phyloP scores from a whole-genome alignment of 1,139 yeast genomes.

The Maudiozyma humilis region DNA sequence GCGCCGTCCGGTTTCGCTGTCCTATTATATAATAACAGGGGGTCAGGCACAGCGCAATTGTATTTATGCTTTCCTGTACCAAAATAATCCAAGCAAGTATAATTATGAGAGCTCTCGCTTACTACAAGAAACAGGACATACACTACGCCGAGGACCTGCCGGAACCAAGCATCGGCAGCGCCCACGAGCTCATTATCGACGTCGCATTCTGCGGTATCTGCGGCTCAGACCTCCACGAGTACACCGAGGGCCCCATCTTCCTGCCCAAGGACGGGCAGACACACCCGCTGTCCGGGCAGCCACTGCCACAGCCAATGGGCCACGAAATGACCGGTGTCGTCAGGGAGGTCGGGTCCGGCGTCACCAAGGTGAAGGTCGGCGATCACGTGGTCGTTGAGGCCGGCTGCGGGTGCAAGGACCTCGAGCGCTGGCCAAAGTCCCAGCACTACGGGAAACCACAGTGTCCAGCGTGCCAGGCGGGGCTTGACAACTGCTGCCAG shows the following conservation, averaged over 20 bases:
- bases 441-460: slow-evolving; percentile 16
- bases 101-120: slow-evolving; percentile 40
- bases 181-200: slow-evolving; percentile 39
- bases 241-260: slow-evolving; percentile 41
- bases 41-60: too few relatives aligned
- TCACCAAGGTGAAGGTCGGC: slow-evolving; percentile 31
- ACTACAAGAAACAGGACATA: slow-evolving; percentile 37
- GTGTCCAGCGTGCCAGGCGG: slow-evolving; percentile 40
- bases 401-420: slow-evolving; percentile 43
- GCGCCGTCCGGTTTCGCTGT: too few relatives aligned
- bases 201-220: slow-evolving; percentile 46
- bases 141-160: slow-evolving; percentile 33
- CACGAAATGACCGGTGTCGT: slow-evolving; percentile 52
- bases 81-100: too few relatives aligned
- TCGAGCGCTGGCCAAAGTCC: slow-evolving; percentile 27
- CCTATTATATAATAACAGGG: too few relatives aligned
- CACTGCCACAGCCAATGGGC: slow-evolving; percentile 42
- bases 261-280: slow-evolving; percentile 31
- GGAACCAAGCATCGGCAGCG: slow-evolving; percentile 33
- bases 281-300: slow-evolving; percentile 31
- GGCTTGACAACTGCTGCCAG: slow-evolving; percentile 41
- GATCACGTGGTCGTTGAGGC: slow-evolving; percentile 46
- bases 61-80: too few relatives aligned
- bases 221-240: slow-evolving; percentile 46
- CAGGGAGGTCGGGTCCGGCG: slow-evolving; percentile 33